Evolutionary conservation across 495 filamentous ascomycete species (phyloP), one percentile per base, ranked within the genome.

Genomic region (Penicillium turbatum): DNA sequence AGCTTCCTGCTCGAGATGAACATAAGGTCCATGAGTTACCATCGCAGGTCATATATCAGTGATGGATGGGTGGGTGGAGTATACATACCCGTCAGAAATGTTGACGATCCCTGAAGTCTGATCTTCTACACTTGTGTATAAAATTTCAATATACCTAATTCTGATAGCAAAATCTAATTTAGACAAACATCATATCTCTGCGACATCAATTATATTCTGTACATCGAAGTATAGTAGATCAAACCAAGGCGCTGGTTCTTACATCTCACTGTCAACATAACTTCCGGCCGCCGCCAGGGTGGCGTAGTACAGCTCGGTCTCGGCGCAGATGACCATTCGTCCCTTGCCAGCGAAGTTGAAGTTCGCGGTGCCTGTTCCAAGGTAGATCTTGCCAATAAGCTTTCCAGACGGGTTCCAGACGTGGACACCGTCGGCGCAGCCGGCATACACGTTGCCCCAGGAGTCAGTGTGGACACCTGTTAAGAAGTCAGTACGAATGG

Each of bases 271-370:
- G 0, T 64, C 61, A 8, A 64, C 54, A 51, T 52, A 60, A 12
- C 54, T 72, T 3, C 76, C 77, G n/a, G 64, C 62, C 0, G 72
- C 77, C 5, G 61, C 72, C 37, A 81, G 32, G 6, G 72, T 80
- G 1, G 68, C 78, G 51, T 73, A 79, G 46, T 69, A 81, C 15
- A 80, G 66, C 42, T 79, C 54, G 13, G 74, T 78, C 60, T 80
- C 74, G 0, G 69, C 78, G 7, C 64, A 59, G 16, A 81, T 74
- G 2, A 80, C 67, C 70, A 84, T 73, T 40, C 76, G 63, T 0
- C 79, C 80, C 10, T 73, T 67, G 12, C 79, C 73, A 9, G 75
- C 81, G 48, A 83, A 84, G 55, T 80, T 76, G 66, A 84, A 83
- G 63, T 82, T 82, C 30, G 77, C 78, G 2, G 70, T 64, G 1